Conservation (phyloP, 169 alveolate genomes). For the Plasmodium ovale region DNA sequence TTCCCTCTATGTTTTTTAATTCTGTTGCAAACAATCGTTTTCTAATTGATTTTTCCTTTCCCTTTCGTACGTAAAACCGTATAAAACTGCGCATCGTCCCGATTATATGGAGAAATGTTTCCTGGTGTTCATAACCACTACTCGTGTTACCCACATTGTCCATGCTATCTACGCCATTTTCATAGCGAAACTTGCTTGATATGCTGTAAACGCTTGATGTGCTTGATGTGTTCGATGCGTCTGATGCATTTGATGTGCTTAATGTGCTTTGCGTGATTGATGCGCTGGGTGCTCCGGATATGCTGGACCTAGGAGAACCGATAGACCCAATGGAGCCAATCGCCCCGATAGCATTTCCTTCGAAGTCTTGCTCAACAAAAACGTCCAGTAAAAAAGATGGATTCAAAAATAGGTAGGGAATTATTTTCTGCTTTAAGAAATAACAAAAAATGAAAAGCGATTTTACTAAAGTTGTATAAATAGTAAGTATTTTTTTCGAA, state of each 20-base stretch:
- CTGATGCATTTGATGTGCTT: background rate
- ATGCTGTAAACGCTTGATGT: background rate
- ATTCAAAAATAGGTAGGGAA: constrained; percentile 63
- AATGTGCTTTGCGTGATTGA: too few relatives aligned
- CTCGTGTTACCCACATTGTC: background rate
- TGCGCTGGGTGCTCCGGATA: too few relatives aligned
- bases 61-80: constrained; percentile 34
- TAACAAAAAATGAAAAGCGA: constrained; percentile 24
- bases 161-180: background rate
- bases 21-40: constrained; percentile 36
- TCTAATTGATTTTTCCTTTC: constrained; percentile 12
- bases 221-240: background rate
- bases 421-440: constrained; percentile 51
- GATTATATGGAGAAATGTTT: background rate
- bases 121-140: constrained; percentile 8
- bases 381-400: constrained; percentile 21
- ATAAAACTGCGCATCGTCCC: constrained; percentile 10
- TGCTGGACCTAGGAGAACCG: too few relatives aligned
- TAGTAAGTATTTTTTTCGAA: constrained; percentile 45
- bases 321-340: too few relatives aligned
- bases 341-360: background rate
- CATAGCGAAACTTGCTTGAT: too few relatives aligned
- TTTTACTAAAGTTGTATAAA: constrained; percentile 30
- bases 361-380: background rate
- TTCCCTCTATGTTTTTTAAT: constrained; percentile 30